Base-by-base conservation (phyloP, 2,329 filamentous ascomycete genomes). In the Thelonectria rubi region DNA sequence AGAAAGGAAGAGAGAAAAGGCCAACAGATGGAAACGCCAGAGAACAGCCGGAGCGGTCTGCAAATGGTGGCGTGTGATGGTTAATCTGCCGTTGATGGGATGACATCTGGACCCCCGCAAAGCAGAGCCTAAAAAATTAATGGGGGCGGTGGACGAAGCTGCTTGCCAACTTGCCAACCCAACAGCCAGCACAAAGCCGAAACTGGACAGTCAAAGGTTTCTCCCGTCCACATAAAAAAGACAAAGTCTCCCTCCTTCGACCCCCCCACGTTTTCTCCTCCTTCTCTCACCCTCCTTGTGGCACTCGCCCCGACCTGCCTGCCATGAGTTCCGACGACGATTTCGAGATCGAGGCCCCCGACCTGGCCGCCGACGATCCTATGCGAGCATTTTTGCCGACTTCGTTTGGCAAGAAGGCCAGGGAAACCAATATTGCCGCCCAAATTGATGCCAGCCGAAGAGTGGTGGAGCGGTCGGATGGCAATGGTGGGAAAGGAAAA, bases 381-480 rank as follows among this genome's bases (percentile, higher is more conserved):
- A 85, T 94, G 82, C 86, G 89, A 72, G 84, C 87, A 52, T 96
- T 93, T 73, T 80, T 97, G 63, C 94, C 94, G 0, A 83, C 88
- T 2, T 87, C 92, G 0, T 97, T 98, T 75, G 94, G 94, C 54
- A 97, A 94, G 76, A 90, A 91, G 75, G 84, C 88, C 39, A 89
- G 87, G 69, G 86, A 89, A 65, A 82, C 91, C 69, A 88, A 97
- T 76, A 83, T 94, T 65, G 86, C 88, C 55, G 89, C 89, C 58
- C 94, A 97, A 78, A 91, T 98, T 67, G 88, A 94, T 71, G 86
- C 88, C 69, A 91, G 89, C 69, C 91, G 90, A 74, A 85, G 94
- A 74, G 77, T 79, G 53, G 80, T 70, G 43, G 63, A 67, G 21
- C 52, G 50, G 24, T 15, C 58, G 7, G 65, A 64, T 21, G 69